Percentiles rank a stretch among this genome's conserved stretches.
Evolutionary conservation across 176 grass and related monocot species (phyloP).

Genomic region (Aegilops longissima): DNA sequence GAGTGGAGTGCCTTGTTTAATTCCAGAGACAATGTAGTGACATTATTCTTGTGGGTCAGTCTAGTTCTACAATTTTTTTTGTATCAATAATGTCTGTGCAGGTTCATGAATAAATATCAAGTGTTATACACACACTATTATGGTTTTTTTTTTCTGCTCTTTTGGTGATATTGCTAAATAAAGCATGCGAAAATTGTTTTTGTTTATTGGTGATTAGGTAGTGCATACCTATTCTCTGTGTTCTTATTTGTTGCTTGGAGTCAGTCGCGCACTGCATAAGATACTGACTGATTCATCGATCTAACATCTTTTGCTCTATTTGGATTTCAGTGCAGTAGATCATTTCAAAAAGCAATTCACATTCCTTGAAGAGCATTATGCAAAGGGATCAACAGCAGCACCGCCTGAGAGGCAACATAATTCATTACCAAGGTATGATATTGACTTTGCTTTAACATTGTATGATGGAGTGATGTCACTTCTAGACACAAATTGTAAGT

Average conservation of each 20-base stretch:
- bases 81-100: background rate
- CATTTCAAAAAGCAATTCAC: constrained; percentile 92
- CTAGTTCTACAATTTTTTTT: background rate
- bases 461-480: constrained; percentile 18
- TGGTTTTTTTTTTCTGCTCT: background rate
- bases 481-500: constrained; percentile 12
- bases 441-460: background rate
- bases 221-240: background rate
- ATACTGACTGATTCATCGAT: background rate
- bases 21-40: background rate
- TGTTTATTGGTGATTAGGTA: background rate
- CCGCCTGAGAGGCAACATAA: constrained; percentile 92
- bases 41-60: background rate
- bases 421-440: constrained; percentile 80
- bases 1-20: background rate
- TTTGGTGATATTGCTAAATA: background rate
- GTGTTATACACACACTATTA: background rate
- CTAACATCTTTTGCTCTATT: constrained; percentile 30
- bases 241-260: constrained; percentile 1
- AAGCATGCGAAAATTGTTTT: background rate
- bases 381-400: constrained; percentile 63
- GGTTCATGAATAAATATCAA: background rate
- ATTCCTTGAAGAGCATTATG: constrained; percentile 94
- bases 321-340: constrained; percentile 75
- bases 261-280: background rate